These are phyloP conservation scores for Geotrichum cucujoidarum DNA, from an alignment of 1,139 yeast genomes.

Conservation along the genomic window DNA sequence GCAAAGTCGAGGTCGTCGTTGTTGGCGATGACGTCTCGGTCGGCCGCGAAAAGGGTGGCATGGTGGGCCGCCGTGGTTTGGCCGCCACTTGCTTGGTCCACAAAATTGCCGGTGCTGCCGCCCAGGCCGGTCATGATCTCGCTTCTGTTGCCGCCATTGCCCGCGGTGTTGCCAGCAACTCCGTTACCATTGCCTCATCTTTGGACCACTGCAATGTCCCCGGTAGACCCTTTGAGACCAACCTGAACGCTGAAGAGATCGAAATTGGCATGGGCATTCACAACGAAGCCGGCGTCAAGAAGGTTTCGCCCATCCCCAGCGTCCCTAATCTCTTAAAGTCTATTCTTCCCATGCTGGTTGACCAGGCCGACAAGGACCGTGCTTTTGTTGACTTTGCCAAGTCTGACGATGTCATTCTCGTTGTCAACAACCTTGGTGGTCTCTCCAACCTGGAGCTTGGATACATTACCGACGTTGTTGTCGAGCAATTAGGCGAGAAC, in stretches of 20 bases:
- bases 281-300: conserved; percentile 82
- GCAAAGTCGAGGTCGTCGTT: conserved; percentile 59
- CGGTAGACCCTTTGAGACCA: conserved; percentile 57
- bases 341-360: conserved; percentile 32
- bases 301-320: conserved; percentile 59
- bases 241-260: conserved; percentile 55
- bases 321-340: conserved; percentile 40
- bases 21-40: conserved; percentile 94
- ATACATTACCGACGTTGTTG: conserved; percentile 52
- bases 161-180: conserved; percentile 51
- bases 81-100: conserved; percentile 89
- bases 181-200: conserved; percentile 86
- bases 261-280: conserved; percentile 96
- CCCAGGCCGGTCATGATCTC: conserved; percentile 41
- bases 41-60: conserved; percentile 76
- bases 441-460: conserved; percentile 71
- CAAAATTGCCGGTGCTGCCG: conserved; percentile 76
- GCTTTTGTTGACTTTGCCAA: conserved; percentile 50
- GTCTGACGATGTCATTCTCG: conserved; percentile 60
- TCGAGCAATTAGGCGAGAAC: conserved; percentile 40
- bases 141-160: conserved; percentile 54
- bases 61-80: conserved; percentile 89
- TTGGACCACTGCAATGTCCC: conserved; percentile 88
- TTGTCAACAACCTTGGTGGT: conserved; percentile 82
- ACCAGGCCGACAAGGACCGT: conserved; percentile 34